Conservation (phyloP, 768 basidiomycete species). For the Clavulina sp. region DNA sequence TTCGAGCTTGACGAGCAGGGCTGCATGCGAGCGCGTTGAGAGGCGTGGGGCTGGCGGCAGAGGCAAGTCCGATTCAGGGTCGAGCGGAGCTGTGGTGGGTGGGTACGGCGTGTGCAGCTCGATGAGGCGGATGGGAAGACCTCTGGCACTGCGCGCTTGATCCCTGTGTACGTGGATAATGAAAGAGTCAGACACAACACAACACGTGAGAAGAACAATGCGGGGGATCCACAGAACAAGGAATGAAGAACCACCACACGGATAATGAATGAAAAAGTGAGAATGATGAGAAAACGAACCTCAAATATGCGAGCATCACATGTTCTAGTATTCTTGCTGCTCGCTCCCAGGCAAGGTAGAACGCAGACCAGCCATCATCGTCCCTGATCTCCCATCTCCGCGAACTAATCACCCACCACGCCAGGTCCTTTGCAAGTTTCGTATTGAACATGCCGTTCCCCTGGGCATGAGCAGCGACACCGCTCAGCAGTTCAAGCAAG, state of each 20-base stretch:
- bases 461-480: constrained; percentile 55
- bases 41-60: constrained; percentile 48
- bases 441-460: constrained; percentile 49
- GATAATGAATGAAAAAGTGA: not conserved
- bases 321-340: constrained; percentile 60
- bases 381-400: constrained; percentile 24
- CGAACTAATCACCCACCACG: constrained; percentile 49
- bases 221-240: not conserved
- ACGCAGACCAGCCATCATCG: constrained; percentile 41
- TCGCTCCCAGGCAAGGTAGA: constrained; percentile 61
- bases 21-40: constrained; percentile 44
- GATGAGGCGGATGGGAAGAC: not conserved
- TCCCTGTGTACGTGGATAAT: not conserved
- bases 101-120: not conserved
- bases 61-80: not conserved
- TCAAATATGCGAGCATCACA: constrained; percentile 51
- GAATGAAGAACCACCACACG: too few species aligned
- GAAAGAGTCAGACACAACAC: not conserved
- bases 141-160: not conserved
- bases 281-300: constrained; percentile 26
- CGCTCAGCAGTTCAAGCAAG: constrained; percentile 45
- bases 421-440: constrained; percentile 55
- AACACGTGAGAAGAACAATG: not conserved
- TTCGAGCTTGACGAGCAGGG: constrained; percentile 49
- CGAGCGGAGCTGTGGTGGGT: not conserved